Evolutionary conservation across 768 basidiomycete species (phyloP).

Genomic region (Phlebiopsis flavidoalba): DNA sequence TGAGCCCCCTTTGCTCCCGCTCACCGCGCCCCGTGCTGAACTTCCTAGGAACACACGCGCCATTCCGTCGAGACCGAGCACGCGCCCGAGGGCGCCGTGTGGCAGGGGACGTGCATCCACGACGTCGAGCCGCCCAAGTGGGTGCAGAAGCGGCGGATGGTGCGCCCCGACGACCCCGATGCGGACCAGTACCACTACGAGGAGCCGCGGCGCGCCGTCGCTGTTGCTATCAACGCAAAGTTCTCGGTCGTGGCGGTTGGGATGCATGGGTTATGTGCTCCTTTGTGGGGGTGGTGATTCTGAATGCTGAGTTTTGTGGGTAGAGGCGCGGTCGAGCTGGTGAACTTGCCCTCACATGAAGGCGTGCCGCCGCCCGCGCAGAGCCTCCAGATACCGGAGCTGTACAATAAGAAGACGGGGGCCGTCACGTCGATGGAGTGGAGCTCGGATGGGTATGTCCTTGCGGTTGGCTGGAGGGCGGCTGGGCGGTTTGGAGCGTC

Average conservation of each 20-base stretch:
- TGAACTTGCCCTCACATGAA: constrained; percentile 62
- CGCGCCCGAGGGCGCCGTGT: constrained; percentile 22
- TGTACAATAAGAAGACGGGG: constrained; percentile 52
- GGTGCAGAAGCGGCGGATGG: constrained; percentile 69
- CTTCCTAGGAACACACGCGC: not conserved
- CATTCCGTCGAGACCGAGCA: not conserved
- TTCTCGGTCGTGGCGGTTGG: constrained; percentile 85
- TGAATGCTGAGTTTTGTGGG: not conserved
- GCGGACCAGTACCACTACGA: constrained; percentile 37
- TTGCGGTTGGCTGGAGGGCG: constrained; percentile 87
- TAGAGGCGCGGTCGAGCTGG: constrained; percentile 65
- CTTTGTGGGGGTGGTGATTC: constrained; percentile 8
- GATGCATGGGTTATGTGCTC: constrained; percentile 49
- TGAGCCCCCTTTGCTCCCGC: not conserved
- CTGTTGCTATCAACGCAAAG: constrained; percentile 66
- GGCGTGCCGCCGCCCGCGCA: constrained; percentile 56
- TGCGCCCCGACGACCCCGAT: constrained; percentile 42
- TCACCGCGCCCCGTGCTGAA: not conserved
- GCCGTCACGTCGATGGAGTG: constrained; percentile 71
- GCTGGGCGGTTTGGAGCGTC: constrained; percentile 89
- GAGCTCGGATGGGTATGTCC: constrained; percentile 93
- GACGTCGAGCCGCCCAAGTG: constrained; percentile 68
- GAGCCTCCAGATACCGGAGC: constrained; percentile 55
- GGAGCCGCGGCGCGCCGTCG: constrained; percentile 62
- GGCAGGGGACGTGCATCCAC: constrained; percentile 81